Evolutionary conservation across 495 filamentous ascomycete genomes (phyloP), one percentile per base, ranked within the genome.

Genomic region (Trichoderma orchidacearum): DNA sequence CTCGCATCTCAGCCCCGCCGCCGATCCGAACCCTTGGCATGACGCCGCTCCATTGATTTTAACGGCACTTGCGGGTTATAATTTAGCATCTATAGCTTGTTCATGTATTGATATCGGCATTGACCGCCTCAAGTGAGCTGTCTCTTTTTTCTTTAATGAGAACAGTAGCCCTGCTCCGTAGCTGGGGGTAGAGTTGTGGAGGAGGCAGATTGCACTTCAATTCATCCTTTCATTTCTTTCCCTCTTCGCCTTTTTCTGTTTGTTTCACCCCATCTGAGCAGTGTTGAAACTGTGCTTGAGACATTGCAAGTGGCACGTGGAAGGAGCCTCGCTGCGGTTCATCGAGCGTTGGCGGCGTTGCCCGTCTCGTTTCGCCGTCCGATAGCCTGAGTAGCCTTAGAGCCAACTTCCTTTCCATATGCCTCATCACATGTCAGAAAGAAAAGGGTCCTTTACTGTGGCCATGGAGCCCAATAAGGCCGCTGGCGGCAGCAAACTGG

Each of bases 401-500:
- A 3, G 7, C 18, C 2, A 25, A 12, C 18, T 25, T 48, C 41
- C 3, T 27, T 0, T 27, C 21, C 8, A 18, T 23, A 48, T 48
- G 41, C 41, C 41, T 48, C 41, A 28, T 28, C 41, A 25, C 4
- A 9, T 11, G 21, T 13, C 41, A 27, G 41, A 48, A 28, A 48
- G 41, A 27, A 48, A 48, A 48, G 41, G 41, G 11, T 48, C 41
- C 21, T 48, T 48, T 8, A 13, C 55, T 1, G 30, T 38, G 60
- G 61, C 54, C 53, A 71, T 69, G 66, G 68, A 72, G 9, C 59
- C 59, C n/a, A 65, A 64, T 34, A 74, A 68, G 63, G 68, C 68
- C 50, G 56, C 72, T 15, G 41, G 41, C 7, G 17, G 28, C 17
- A 17, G n/a, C 58, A 91, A 89, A 66, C 76, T 91, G 54, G 84